These are phyloP conservation scores for Borovskyia barvae DNA, from an alignment of 208 protist species.

Conservation along the genomic window DNA sequence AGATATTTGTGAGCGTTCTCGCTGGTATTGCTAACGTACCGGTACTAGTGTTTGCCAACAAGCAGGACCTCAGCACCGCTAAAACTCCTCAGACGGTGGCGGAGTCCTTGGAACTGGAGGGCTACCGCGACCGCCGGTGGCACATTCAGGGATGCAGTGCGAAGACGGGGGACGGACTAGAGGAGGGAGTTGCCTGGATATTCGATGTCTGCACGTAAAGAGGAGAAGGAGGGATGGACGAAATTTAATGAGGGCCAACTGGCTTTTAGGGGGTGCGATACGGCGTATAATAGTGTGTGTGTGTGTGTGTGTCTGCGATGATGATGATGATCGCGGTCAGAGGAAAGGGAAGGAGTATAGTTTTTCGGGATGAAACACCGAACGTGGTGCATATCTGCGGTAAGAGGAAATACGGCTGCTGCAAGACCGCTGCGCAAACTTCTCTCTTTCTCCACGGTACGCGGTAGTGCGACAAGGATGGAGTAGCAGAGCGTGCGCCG, in stretches of 20 bases:
- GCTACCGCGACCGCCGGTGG: slow-evolving; percentile 94
- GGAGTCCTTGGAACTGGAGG: slow-evolving; percentile 74
- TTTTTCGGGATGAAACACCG: too few species aligned
- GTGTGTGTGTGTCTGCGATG: slow-evolving; percentile 10
- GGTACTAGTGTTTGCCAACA: slow-evolving; percentile 99
- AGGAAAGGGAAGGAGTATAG: too few species aligned
- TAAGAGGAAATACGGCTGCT: too few species aligned
- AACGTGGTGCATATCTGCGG: too few species aligned
- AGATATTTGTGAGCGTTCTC: slow-evolving; percentile 94
- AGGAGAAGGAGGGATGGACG: not conserved
- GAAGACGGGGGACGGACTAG: slow-evolving; percentile 91
- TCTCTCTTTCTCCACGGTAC: too few species aligned
- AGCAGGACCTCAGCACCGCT: slow-evolving; percentile 98
- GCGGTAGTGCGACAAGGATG: too few species aligned
- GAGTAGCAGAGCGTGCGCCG: too few species aligned
- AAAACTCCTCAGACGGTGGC: slow-evolving; percentile 77
- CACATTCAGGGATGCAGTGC: slow-evolving; percentile 97
- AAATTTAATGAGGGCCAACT: too few species aligned
- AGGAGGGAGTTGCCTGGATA: slow-evolving; percentile 93
- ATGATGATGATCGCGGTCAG: too few species aligned
- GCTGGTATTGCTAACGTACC: slow-evolving; percentile 94
- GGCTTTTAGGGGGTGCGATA: too few species aligned
- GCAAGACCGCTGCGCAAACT: too few species aligned
- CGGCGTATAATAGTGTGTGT: too few species aligned
- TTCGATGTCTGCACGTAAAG: slow-evolving; percentile 48